Percentiles rank a stretch among this genome's conserved stretches.
Evolutionary conservation across 257 asterid species (phyloP).

Genomic region (Galeopsis tetrahit): DNA sequence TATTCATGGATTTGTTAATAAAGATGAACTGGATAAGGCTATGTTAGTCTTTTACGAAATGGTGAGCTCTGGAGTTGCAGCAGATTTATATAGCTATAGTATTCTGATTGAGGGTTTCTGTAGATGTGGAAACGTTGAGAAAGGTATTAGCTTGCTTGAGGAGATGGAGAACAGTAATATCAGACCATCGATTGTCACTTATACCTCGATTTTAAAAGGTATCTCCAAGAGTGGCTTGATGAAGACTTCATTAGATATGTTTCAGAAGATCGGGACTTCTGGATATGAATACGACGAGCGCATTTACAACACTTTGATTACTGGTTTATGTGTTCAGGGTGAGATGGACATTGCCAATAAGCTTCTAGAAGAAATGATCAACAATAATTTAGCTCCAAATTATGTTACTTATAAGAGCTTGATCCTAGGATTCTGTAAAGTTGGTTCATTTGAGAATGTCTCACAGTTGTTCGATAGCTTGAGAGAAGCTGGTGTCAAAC

Average conservation of each 20-base stretch:
- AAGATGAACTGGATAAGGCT: conserved; percentile 49
- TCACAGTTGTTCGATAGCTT: conserved; percentile 37
- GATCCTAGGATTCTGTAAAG: conserved; percentile 48
- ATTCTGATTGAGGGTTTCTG: conserved; percentile 62
- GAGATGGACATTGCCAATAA: conserved; percentile 50
- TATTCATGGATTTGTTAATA: conserved; percentile 50
- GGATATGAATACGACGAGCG: conserved; percentile 54
- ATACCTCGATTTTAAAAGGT: conserved; percentile 56
- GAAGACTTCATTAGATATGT: conserved; percentile 41
- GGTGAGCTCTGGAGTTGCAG: conserved; percentile 48
- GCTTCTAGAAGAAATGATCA: conserved; percentile 61
- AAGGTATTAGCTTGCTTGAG: conserved; percentile 17
- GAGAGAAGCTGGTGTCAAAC: conserved; percentile 24
- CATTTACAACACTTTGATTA: conserved; percentile 56
- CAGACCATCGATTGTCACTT: conserved; percentile 53
- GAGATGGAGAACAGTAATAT: conserved; percentile 46
- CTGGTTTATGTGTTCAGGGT: conserved; percentile 56
- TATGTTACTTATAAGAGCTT: conserved; percentile 43
- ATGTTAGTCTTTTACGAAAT: conserved; percentile 49
- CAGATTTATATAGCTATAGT: conserved; percentile 61
- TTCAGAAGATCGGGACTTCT: conserved; percentile 43
- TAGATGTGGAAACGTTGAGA: conserved; percentile 42
- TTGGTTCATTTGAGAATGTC: conserved; percentile 48
- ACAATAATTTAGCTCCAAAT: conserved; percentile 46
- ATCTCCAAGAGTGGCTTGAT: conserved; percentile 43